These are phyloP conservation scores for Exophiala dermatitidis DNA, from an alignment of 2,329 filamentous ascomycete genomes.

Conservation along the genomic window DNA sequence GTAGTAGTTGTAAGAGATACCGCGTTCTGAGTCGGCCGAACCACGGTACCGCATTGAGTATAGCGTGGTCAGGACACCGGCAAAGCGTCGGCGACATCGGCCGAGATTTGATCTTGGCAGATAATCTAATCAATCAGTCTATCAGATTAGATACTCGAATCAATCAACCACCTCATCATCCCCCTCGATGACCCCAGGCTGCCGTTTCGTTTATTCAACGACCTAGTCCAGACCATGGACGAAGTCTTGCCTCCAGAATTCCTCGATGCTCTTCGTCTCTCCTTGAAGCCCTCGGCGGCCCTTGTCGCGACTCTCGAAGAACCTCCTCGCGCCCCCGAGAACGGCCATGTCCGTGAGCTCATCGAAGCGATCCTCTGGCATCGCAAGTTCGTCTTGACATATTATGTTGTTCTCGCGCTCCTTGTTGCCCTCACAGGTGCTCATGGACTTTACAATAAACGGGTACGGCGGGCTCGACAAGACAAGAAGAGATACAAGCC, in stretches of 20 bases:
- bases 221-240: constrained; percentile 9
- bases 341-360: constrained; percentile 17
- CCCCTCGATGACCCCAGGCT: background rate
- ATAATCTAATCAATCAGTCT: background rate
- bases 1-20: no score
- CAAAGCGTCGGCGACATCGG: background rate
- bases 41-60: no score
- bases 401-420: constrained; percentile 15
- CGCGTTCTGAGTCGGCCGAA: no score
- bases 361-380: constrained; percentile 20
- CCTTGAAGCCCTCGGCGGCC: constrained; percentile 4
- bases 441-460: background rate
- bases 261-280: constrained; percentile 7
- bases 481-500: constrained; percentile 1
- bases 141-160: background rate
- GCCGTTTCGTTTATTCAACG: background rate
- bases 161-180: background rate
- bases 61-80: background rate
- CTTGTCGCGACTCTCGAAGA: constrained; percentile 13
- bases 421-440: constrained; percentile 5
- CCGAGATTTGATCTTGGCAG: background rate
- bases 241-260: background rate
- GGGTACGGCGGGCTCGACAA: background rate
- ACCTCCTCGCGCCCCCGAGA: background rate
- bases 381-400: constrained; percentile 22